These are phyloP conservation scores for Talaromyces sp. DNA, from an alignment of 2,329 filamentous ascomycete genomes.

Conservation along the genomic window DNA sequence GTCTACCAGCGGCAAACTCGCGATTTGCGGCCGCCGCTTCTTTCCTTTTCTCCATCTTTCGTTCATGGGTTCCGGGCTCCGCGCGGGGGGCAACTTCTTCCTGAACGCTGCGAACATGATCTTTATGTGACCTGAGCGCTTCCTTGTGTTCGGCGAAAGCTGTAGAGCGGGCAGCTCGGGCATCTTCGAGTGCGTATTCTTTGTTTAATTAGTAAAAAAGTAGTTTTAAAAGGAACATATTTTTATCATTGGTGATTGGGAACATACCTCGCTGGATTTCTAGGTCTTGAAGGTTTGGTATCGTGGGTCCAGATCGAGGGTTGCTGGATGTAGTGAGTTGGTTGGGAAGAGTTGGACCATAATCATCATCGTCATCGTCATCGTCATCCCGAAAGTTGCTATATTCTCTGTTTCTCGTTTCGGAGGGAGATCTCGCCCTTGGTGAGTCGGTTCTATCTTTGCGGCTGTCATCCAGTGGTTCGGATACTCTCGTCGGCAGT, in stretches of 20 bases:
- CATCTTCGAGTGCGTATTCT: constrained; percentile 29
- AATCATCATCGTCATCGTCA: constrained; percentile 38
- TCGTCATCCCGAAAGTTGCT: constrained; percentile 10
- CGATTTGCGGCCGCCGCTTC: constrained; percentile 68
- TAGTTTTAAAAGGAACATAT: background rate
- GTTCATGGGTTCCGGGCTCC: constrained; percentile 74
- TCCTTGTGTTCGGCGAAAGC: constrained; percentile 33
- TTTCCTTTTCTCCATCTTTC: constrained; percentile 77
- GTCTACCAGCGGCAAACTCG: constrained; percentile 60
- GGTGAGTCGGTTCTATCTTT: background rate
- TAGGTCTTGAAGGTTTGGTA: constrained; percentile 71
- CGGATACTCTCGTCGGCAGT: background rate
- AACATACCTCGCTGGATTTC: constrained; percentile 46
- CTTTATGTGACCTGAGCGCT: constrained; percentile 47
- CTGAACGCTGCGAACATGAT: constrained; percentile 27
- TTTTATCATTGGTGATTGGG: background rate
- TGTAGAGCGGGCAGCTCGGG: constrained; percentile 21
- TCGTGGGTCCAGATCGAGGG: constrained; percentile 48
- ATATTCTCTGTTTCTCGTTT: constrained; percentile 4
- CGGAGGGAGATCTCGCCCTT: constrained; percentile 15
- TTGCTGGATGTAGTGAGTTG: constrained; percentile 12
- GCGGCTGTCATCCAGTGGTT: background rate
- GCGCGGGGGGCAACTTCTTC: constrained; percentile 81
- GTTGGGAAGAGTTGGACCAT: constrained; percentile 51
- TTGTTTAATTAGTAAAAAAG: background rate